Base-by-base conservation (phyloP, 306 rosid species). In the Cucumis melo region DNA sequence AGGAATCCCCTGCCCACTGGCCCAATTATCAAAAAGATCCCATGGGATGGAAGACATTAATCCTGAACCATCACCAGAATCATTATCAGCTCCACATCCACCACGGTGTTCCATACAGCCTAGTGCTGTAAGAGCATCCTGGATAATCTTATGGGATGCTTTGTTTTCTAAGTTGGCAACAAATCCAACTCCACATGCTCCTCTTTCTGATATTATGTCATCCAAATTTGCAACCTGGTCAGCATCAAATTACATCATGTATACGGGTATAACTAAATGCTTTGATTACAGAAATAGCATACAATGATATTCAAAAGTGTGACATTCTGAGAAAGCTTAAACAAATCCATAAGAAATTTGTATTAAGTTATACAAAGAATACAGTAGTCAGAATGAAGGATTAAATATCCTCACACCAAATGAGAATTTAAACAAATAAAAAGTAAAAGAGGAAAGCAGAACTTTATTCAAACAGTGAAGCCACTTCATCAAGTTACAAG, bases 101-200 rank as follows among this genome's bases (percentile, higher is more conserved):
- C 98, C 98, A 78, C 97, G 96, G 85, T 94, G 98, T 85, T 94
- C 98, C 98, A 91, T 94, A 78, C 98, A 94, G 84, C 97, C 85
- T 77, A 94, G 91, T 83, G 97, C 96, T 79, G 82, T 84, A 75
- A 94, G 92, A 82, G 97, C 97, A 87, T 94, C 96, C 85, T 85
- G 83, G 60, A 94, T 87, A 77, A 89, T 92, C 48, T 82, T 82
- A 76, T 90, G 90, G 12, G 97, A 94, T 67, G 63, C 90, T 81
- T 84, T 94, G 82, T 94, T 94, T 20, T 92, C 95, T 86, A 94
- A 83, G 87, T 94, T 90, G 82, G 97, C 98, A 78, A 94, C 91
- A 83, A 91, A 94, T 58, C 98, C 98, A 82, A 94, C 98, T 75
- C 98, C 98, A 72, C 97, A 94, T 39, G 97, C 98, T 77, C 98